Evolutionary conservation across 208 protist genomes (phyloP).

Genomic region (Acanthamoeba healyi): DNA sequence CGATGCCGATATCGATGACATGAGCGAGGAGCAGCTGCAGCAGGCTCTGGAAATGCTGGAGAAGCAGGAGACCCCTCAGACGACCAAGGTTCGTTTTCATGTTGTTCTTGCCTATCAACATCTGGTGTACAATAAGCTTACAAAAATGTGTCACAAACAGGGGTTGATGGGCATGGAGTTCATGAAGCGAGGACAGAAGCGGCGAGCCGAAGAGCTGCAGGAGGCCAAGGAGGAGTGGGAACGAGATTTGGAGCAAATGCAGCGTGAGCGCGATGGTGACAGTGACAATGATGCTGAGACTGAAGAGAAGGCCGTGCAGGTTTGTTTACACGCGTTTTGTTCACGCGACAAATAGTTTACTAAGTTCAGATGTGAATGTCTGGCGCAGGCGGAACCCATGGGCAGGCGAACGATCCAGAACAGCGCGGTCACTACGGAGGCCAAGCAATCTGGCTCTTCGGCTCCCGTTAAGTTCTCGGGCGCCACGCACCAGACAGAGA

Average conservation of each 20-base stretch:
- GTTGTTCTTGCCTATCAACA: too few species aligned
- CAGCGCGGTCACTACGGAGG: too few species aligned
- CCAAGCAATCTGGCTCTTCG: neutral
- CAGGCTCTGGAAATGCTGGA: slow-evolving; percentile 14
- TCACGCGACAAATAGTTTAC: too few species aligned
- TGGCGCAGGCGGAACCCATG: neutral
- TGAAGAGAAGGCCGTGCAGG: neutral
- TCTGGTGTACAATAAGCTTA: too few species aligned
- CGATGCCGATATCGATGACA: slow-evolving; percentile 35
- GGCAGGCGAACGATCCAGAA: slow-evolving; percentile 18
- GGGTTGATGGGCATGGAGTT: slow-evolving; percentile 71
- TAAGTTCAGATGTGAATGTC: too few species aligned
- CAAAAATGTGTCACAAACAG: neutral
- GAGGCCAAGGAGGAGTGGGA: slow-evolving; percentile 64
- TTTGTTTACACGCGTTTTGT: too few species aligned
- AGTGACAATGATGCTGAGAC: slow-evolving; percentile 1
- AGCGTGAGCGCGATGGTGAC: neutral
- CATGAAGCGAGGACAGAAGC: slow-evolving; percentile 59
- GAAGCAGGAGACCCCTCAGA: slow-evolving; percentile 14
- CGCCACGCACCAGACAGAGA: slow-evolving; percentile 44
- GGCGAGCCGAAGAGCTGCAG: slow-evolving; percentile 9
- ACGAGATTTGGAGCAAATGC: slow-evolving; percentile 41
- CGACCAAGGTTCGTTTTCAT: slow-evolving; percentile 18
- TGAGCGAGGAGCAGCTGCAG: slow-evolving; percentile 63
- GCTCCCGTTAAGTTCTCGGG: slow-evolving; percentile 66